These are phyloP conservation scores for Cyclotella atomus DNA, from an alignment of 108 stramenopile genomes.

Conservation along the genomic window DNA sequence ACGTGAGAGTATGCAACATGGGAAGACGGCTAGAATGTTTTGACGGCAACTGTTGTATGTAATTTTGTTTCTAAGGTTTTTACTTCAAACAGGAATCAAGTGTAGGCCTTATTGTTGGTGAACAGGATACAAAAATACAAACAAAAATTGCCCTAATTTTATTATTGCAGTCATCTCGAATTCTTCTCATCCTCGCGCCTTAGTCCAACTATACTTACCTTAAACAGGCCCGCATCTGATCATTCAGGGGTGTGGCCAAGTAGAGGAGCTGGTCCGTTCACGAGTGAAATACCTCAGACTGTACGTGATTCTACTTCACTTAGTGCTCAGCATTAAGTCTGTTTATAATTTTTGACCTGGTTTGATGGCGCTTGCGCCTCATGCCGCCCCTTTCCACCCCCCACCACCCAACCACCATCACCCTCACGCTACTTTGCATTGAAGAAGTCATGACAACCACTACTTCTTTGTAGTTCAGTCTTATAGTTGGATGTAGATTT, in stretches of 20 bases:
- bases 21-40: background rate
- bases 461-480: no score
- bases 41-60: background rate
- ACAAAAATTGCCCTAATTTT: no score
- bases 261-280: constrained; percentile 78
- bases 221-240: constrained; percentile 66
- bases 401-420: background rate
- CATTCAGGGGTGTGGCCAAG: constrained; percentile 62
- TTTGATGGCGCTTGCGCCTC: constrained; percentile 87
- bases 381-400: constrained; percentile 62
- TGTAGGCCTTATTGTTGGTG: no score
- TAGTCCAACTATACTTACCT: constrained; percentile 74
- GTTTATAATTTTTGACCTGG: constrained; percentile 83
- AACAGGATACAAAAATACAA: no score
- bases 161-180: background rate
- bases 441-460: background rate
- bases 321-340: constrained; percentile 68
- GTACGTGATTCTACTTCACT: constrained; percentile 74
- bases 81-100: no score
- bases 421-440: background rate
- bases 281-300: constrained; percentile 69
- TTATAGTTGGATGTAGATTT: no score
- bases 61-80: no score
- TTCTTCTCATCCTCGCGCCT: background rate
- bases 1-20: background rate